Conservation (phyloP, 306 rosid species). For the Echinosophora koreensis region DNA sequence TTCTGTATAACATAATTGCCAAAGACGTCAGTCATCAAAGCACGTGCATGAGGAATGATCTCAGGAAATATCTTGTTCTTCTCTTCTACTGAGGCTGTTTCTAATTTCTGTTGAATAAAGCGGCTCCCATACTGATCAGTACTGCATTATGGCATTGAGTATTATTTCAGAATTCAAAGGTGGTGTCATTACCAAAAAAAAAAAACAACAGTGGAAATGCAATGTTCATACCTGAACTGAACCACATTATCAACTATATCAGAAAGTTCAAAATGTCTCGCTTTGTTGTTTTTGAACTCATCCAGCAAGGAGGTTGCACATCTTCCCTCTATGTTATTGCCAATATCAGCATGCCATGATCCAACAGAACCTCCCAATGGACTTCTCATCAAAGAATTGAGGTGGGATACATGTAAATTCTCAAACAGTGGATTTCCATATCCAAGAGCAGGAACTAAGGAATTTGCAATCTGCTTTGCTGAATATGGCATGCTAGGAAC, state of each 20-base stretch:
- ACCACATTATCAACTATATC: conserved; percentile 82
- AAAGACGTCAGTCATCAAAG: conserved; percentile 94
- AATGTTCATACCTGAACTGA: conserved; percentile 77
- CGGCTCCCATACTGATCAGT: conserved; percentile 99
- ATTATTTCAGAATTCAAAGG: conserved; percentile 41
- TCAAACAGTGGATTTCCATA: conserved; percentile 69
- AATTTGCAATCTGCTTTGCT: conserved; percentile 63
- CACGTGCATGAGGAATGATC: conserved; percentile 85
- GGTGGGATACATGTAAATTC: conserved; percentile 59
- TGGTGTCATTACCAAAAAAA: conserved; percentile 37
- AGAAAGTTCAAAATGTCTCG: conserved; percentile 84
- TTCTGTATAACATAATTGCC: conserved; percentile 98
- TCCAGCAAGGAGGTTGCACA: conserved; percentile 76
- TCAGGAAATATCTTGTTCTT: conserved; percentile 83
- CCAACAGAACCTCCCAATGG: conserved; percentile 69
- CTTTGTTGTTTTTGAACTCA: conserved; percentile 91
- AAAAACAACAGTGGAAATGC: conserved; percentile 35
- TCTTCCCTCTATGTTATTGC: conserved; percentile 68
- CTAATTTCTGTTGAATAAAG: conserved; percentile 96
- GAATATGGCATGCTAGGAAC: conserved; percentile 70
- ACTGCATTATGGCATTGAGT: conserved; percentile 61
- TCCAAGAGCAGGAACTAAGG: conserved; percentile 67
- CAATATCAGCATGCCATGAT: conserved; percentile 69
- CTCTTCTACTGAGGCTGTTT: conserved; percentile 82
- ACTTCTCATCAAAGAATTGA: conserved; percentile 72